Evolutionary conservation across 2,329 filamentous ascomycete genomes (phyloP), one percentile per base, ranked within the genome.

Genomic region (Lecanicillium sp.): DNA sequence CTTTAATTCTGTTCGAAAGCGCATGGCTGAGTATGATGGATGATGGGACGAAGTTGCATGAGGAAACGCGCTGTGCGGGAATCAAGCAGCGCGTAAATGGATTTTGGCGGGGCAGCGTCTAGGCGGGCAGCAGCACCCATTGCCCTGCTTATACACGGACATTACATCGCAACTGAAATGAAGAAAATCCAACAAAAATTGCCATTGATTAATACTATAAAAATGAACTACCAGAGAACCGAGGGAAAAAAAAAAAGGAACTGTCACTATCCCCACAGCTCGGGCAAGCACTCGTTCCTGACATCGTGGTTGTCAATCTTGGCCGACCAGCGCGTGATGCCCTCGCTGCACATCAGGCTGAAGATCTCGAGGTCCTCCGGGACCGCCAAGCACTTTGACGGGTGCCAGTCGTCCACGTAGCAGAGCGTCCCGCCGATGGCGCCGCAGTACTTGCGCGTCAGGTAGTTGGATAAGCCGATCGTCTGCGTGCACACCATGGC

Each of bases 1-100:
- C 56, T 77, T 78, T 40, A 86, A 68, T 45, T 82, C 78, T 7
- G 81, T 82, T 56, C 77, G 80, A 69, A 85, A 84, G 47, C 81
- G 72, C 81, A 85, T 84, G 23, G 17, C 17, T 37, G n/a, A 30
- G 26, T n/a, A n/a, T 35, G 61, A 35, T 74, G 64, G 35, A 24
- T 23, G 35, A 35, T 24, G 20, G 19, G 6, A 20, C 29, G 41
- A 26, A n/a, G 39, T 32, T 41, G 21, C 23, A 48, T 29, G 49
- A 37, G 40, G 21, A 43, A 51, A 36, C 24, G 19, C 32, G 30
- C 10, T 33, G 5, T 33, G 38, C 10, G 3, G n/a, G 19, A 11
- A 3, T 17, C 17, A 3, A 24, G 7, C 19, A 19, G 5, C 45
- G 38, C 30, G 11, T 40, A 24, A 14, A 37, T 30, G 29, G 10